These are phyloP conservation scores for Jamesozyma hellenica DNA, from an alignment of 805 yeast species.

Conservation along the genomic window DNA sequence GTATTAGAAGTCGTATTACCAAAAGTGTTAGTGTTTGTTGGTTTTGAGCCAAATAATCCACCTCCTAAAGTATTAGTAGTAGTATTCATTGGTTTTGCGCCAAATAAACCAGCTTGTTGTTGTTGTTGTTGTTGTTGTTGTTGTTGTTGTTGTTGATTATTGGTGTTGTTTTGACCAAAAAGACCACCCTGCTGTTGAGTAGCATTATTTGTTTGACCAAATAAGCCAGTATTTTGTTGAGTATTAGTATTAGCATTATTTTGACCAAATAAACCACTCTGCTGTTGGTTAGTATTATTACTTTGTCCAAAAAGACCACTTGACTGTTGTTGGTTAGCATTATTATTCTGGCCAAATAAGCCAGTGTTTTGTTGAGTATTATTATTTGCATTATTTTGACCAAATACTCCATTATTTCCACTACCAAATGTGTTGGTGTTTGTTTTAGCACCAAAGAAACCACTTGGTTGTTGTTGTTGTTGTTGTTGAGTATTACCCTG, in stretches of 20 bases:
- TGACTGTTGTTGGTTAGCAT: too few species aligned
- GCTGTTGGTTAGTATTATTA: constrained; percentile 5
- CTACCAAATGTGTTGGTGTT: too few species aligned
- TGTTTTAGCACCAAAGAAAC: too few species aligned
- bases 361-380: constrained; percentile 25
- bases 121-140: constrained; percentile 2
- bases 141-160: constrained; percentile 17
- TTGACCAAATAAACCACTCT: constrained; percentile 16
- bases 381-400: constrained; percentile 27
- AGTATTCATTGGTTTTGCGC: constrained; percentile 1
- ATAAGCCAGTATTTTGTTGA: constrained; percentile 14
- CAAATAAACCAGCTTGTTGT: neutral
- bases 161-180: too few species aligned
- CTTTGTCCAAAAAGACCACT: constrained; percentile 29
- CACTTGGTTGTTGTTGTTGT: constrained; percentile 7
- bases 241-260: too few species aligned
- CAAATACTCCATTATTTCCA: constrained; percentile 34
- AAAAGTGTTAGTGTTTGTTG: neutral
- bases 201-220: constrained; percentile 14
- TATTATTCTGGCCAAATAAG: too few species aligned
- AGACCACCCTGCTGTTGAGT: constrained; percentile 26
- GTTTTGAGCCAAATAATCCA: constrained; percentile 4
- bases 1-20: neutral
- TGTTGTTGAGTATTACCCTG: too few species aligned
- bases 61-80: constrained; percentile 1